phyloP scores from a whole-genome alignment of 2,329 filamentous ascomycete species.

The Penicillium sp. region DNA sequence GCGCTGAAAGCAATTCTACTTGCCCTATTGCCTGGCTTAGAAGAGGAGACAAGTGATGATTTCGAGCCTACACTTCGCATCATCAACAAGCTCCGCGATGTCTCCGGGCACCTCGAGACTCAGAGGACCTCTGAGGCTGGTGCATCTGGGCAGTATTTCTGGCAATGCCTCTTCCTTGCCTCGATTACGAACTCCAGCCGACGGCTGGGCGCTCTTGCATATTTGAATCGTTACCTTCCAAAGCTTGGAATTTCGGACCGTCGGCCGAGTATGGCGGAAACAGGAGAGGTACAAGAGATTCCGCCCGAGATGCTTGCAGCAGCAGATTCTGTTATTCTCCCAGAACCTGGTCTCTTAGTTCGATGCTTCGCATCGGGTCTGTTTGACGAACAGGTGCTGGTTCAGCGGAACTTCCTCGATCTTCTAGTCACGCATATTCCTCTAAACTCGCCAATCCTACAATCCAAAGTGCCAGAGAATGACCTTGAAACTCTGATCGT shows the following conservation, averaged over 20 bases:
- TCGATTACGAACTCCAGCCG: slow-evolving; percentile 83
- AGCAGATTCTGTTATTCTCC: slow-evolving; percentile 52
- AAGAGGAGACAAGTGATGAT: slow-evolving; percentile 95
- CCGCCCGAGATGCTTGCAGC: slow-evolving; percentile 31
- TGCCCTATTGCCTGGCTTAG: slow-evolving; percentile 80
- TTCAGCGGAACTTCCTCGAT: slow-evolving; percentile 91
- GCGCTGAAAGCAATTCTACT: slow-evolving; percentile 86
- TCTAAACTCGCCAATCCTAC: slow-evolving; percentile 73
- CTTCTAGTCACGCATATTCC: slow-evolving; percentile 85
- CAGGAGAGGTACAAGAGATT: slow-evolving; percentile 24
- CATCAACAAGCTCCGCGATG: slow-evolving; percentile 68
- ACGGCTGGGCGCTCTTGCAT: slow-evolving; percentile 80
- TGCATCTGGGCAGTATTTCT: slow-evolving; percentile 80
- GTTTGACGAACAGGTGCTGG: slow-evolving; percentile 77
- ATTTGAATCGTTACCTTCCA: slow-evolving; percentile 72
- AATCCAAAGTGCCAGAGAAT: slow-evolving; percentile 62
- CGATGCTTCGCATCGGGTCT: slow-evolving; percentile 89
- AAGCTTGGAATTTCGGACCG: slow-evolving; percentile 51
- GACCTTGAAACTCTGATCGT: slow-evolving; percentile 78
- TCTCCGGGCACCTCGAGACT: slow-evolving; percentile 50
- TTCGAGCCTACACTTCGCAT: slow-evolving; percentile 82
- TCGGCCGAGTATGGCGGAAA: slow-evolving; percentile 26
- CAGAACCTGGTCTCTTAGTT: slow-evolving; percentile 83
- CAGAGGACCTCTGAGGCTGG: slow-evolving; percentile 47
- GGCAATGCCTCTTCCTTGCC: slow-evolving; percentile 95